A percentile compares a stretch with the other conserved stretches of the same genome.
Evolutionary conservation across 345 rosid species (phyloP).

Genomic region (Eucalyptus cloeziana): DNA sequence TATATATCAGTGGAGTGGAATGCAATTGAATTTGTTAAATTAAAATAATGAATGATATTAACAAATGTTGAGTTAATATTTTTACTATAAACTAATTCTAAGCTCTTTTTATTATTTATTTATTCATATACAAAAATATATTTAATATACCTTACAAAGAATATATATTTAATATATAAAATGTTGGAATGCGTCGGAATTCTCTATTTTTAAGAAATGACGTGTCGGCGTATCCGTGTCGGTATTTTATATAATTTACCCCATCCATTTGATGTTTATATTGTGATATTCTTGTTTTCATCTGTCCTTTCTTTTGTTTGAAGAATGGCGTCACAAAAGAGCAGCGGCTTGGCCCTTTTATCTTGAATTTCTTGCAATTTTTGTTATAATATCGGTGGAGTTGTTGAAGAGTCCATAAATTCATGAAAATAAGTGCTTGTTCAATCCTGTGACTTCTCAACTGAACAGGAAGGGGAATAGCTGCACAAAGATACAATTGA

Average conservation of each 20-base stretch:
- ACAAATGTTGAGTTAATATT: no score
- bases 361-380: neutral
- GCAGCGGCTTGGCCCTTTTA: neutral
- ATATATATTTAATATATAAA: no score
- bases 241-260: fast-evolving
- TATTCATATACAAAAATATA: no score
- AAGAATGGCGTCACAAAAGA: neutral
- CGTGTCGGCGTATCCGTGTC: fast-evolving
- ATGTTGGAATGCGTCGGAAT: fast-evolving
- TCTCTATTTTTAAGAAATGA: no score
- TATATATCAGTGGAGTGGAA: no score
- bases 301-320: neutral
- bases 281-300: neutral
- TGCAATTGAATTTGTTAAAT: no score
- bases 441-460: neutral
- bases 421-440: neutral
- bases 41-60: no score
- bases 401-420: neutral
- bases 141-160: no score
- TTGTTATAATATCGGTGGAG: neutral
- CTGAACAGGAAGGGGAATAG: neutral
- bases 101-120: no score
- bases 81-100: no score
- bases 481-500: neutral
- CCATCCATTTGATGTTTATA: neutral